phyloP scores from a whole-genome alignment of 1,139 yeast genomes.

The Lodderomyces beijingensis region DNA sequence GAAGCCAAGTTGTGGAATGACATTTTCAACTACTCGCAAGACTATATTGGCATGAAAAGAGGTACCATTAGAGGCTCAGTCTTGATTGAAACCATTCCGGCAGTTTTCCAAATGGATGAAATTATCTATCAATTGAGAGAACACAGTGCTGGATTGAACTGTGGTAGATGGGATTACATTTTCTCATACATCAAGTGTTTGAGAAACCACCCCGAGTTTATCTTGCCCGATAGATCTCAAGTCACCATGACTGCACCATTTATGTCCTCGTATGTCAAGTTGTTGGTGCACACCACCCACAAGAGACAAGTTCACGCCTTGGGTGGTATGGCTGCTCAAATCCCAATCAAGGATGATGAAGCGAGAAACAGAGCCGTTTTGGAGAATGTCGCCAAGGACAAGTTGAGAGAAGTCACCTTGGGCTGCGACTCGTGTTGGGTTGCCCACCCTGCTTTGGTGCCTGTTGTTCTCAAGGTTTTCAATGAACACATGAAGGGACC shows the following conservation, averaged over 20 bases:
- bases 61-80: conserved; percentile 81
- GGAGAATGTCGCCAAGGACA: conserved; percentile 69
- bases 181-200: conserved; percentile 68
- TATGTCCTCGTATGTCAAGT: conserved; percentile 66
- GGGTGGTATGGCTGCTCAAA: conserved; percentile 87
- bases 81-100: conserved; percentile 70
- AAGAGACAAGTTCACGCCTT: conserved; percentile 73
- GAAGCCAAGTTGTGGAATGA: conserved; percentile 82
- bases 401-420: conserved; percentile 67
- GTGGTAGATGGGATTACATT: conserved; percentile 83
- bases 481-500: conserved; percentile 82
- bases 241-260: conserved; percentile 75
- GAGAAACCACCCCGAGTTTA: conserved; percentile 48
- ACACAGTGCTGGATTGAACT: conserved; percentile 73
- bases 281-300: conserved; percentile 68
- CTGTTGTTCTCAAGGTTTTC: conserved; percentile 71
- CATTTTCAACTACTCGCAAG: conserved; percentile 66
- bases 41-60: conserved; percentile 58
- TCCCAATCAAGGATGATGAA: conserved; percentile 68
- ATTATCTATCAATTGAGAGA: conserved; percentile 71
- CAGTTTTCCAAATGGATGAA: conserved; percentile 80
- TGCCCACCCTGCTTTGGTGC: conserved; percentile 77
- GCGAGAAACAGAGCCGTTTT: conserved; percentile 62
- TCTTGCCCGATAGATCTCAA: conserved; percentile 69
- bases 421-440: conserved; percentile 86